Evolutionary conservation across 331 rosid species (phyloP).

Genomic region (Pyracantha coccinea): DNA sequence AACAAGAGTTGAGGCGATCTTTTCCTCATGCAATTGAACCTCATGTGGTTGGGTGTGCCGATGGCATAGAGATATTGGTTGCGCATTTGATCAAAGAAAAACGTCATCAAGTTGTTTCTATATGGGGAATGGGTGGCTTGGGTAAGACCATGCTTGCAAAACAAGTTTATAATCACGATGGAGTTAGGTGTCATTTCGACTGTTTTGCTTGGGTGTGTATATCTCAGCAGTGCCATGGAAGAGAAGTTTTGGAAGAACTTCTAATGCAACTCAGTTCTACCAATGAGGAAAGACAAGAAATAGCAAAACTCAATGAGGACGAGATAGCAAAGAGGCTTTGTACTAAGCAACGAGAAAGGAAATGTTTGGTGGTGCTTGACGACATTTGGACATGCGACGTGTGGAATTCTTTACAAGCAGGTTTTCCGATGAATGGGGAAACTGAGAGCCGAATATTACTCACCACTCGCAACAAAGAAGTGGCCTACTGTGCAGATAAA

Average conservation of each 20-base stretch:
- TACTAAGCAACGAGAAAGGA: not conserved
- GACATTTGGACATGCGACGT: not conserved
- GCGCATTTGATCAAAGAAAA: not conserved
- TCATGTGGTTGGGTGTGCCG: not conserved
- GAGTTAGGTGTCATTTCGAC: not conserved
- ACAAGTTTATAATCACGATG: not conserved
- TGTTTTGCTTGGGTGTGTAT: slow-evolving; percentile 15
- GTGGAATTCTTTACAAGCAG: not conserved
- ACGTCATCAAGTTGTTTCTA: not conserved
- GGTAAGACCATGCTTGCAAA: slow-evolving; percentile 8
- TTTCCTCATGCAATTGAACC: not conserved
- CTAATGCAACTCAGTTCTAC: not conserved
- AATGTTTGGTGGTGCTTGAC: not conserved
- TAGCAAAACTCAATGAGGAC: not conserved
- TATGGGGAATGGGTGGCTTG: slow-evolving; percentile 3
- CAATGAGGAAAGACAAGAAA: not conserved
- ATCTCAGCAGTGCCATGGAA: not conserved
- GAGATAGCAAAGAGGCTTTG: not conserved
- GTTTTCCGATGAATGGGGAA: not conserved
- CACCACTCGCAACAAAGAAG: not conserved
- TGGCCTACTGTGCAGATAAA: not conserved
- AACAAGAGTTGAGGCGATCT: not conserved
- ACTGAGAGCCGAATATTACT: slow-evolving; percentile 3
- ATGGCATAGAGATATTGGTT: not conserved
- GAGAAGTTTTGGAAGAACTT: not conserved